Evolutionary conservation across 257 asterid genomes (phyloP), one percentile per base, ranked within the genome.

Genomic region (Oldenlandia corymbosa): DNA sequence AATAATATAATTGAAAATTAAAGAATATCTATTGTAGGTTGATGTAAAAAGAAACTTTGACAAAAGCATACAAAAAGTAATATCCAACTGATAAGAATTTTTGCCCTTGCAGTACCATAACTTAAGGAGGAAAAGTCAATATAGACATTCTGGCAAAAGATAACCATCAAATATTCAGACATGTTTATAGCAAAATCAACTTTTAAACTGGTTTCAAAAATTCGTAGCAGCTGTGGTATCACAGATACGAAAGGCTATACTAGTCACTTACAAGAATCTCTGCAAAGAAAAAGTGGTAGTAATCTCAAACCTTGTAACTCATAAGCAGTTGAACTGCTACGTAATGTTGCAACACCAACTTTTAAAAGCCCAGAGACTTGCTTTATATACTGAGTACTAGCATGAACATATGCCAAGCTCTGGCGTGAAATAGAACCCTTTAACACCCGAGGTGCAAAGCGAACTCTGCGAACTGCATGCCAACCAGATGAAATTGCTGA

Each of bases 321-420:
- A 75, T 81, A 64, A 28, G 86, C 72, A 21, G 83, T 71, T 30
- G 86, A 72, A 59, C 76, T 78, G 65, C 81, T 81, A 62, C 86
- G 83, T 24, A 81, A 60, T 63, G 86, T 71, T 55, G 83, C 39
- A 17, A 77, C 81, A 55, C 86, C 83, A 61, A 81, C 73, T 78
- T 81, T 81, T 56, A 81, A 67, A 21, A 81, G 81, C 41, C 86
- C 86, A 64, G 86, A 81, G 18, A 81, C 86, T 72, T 81, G 86
- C 55, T 81, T 81, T 66, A 81, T 43, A 51, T 81, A 81, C 58
- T 72, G 76, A 45, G 78, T 71, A 67, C 86, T 70, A 41, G 83
- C 81, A 42, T 73, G 79, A 67, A 81, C 66, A 64, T 75, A 81
- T 59, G 81, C 83, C 68, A 81, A 71, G 67, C 86, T 75, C 65